phyloP scores from a whole-genome alignment of 768 basidiomycete genomes.

The Amyloporia xantha region DNA sequence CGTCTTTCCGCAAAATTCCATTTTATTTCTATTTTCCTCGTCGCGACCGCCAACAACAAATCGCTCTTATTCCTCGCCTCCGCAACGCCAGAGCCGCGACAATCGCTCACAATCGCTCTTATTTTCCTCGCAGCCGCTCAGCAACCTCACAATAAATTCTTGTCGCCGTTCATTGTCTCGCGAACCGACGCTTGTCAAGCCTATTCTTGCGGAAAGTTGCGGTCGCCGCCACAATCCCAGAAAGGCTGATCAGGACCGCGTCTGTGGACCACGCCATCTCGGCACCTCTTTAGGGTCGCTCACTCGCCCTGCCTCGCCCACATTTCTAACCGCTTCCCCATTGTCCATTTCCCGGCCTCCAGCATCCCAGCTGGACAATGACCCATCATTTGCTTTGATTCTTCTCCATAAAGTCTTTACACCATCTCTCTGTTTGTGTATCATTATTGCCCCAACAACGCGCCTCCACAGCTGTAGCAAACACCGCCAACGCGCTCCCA shows the following conservation, averaged over 20 bases:
- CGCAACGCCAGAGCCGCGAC: conserved; percentile 1
- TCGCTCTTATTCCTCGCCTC: not conserved
- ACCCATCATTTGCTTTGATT: conserved; percentile 12
- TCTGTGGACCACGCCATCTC: not conserved
- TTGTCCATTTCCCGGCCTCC: conserved; percentile 13
- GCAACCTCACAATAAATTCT: not conserved
- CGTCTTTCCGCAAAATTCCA: too few species aligned
- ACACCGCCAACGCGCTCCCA: conserved; percentile 7
- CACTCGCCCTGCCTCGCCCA: not conserved
- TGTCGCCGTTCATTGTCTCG: not conserved
- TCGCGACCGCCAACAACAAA: not conserved
- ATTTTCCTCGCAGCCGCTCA: not conserved
- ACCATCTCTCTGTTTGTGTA: conserved; percentile 28
- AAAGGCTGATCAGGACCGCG: conserved; percentile 1
- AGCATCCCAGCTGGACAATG: conserved; percentile 18
- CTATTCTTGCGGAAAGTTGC: not conserved
- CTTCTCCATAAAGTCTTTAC: conserved; percentile 25
- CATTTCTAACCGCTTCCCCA: conserved; percentile 13
- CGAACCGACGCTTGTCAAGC: not conserved
- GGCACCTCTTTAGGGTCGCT: conserved; percentile 7
- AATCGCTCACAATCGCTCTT: not conserved
- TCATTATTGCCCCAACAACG: conserved; percentile 20
- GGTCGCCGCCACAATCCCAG: not conserved
- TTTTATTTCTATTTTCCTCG: too few species aligned
- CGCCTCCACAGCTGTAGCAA: conserved; percentile 10